These are phyloP conservation scores for Penicillium dipodomyicola DNA, from an alignment of 495 filamentous ascomycete genomes.

Conservation along the genomic window DNA sequence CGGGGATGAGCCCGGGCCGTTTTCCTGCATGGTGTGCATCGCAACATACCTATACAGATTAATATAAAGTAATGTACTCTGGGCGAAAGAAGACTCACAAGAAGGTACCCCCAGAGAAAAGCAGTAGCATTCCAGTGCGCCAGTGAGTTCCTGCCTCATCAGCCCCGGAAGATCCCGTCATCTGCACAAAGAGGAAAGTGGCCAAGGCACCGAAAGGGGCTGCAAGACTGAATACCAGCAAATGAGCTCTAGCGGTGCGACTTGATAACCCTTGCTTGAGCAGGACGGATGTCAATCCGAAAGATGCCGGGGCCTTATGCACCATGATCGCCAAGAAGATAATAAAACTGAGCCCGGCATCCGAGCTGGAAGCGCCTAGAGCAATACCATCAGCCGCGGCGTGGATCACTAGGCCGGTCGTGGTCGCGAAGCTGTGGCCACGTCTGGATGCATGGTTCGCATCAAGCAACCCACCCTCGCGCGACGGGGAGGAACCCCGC, in stretches of 20 bases:
- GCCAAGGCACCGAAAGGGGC: conserved; percentile 81
- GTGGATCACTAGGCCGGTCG: conserved; percentile 91
- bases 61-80: conserved; percentile 16
- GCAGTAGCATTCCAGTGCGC: conserved; percentile 87
- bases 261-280: conserved; percentile 86
- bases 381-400: conserved; percentile 96
- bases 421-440: conserved; percentile 64
- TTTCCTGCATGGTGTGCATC: conserved; percentile 97
- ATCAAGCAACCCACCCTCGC: conserved; percentile 40
- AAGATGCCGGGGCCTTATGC: conserved; percentile 94
- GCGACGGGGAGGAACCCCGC: conserved; percentile 50
- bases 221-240: conserved; percentile 87
- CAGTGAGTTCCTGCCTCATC: conserved; percentile 60
- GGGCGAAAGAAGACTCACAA: conserved; percentile 58
- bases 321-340: conserved; percentile 96
- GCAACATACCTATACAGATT: conserved; percentile 74
- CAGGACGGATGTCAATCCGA: conserved; percentile 85
- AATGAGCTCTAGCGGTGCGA: conserved; percentile 76
- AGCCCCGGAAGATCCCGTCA: conserved; percentile 55
- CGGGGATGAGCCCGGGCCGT: conserved; percentile 47
- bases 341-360: conserved; percentile 74
- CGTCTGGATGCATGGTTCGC: conserved; percentile 28
- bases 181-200: conserved; percentile 75
- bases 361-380: conserved; percentile 78
- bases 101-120: conserved; percentile 95